These are phyloP conservation scores for Geoglossum glabrum DNA, from an alignment of 495 filamentous ascomycete genomes.

Conservation along the genomic window DNA sequence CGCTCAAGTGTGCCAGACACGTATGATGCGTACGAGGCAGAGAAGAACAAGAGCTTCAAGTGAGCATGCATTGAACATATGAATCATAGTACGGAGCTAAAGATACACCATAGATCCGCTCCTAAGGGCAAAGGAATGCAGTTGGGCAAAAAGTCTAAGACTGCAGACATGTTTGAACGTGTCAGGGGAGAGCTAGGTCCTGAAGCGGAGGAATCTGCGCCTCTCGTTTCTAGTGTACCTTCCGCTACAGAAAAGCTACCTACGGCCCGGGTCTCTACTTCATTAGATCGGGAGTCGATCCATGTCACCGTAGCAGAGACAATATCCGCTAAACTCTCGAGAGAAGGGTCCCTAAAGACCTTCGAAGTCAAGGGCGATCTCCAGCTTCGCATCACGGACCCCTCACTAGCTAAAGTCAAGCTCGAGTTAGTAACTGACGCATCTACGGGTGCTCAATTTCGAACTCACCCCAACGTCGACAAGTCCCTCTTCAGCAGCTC, in stretches of 20 bases:
- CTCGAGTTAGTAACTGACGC: slow-evolving; percentile 55
- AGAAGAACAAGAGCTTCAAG: slow-evolving; percentile 77
- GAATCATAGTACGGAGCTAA: background rate
- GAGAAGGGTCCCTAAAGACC: slow-evolving; percentile 65
- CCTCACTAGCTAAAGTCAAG: slow-evolving; percentile 70
- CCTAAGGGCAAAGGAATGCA: slow-evolving; percentile 95
- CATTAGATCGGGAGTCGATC: slow-evolving; percentile 55
- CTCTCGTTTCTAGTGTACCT: slow-evolving; percentile 49
- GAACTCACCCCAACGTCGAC: slow-evolving; percentile 90
- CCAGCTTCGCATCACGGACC: slow-evolving; percentile 70
- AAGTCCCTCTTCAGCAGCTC: slow-evolving; percentile 57
- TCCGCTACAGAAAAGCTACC: slow-evolving; percentile 36
- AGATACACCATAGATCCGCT: slow-evolving; percentile 30
- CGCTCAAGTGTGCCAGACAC: slow-evolving; percentile 54
- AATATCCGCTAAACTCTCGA: slow-evolving; percentile 67
- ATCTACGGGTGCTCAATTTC: slow-evolving; percentile 65
- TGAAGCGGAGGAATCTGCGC: slow-evolving; percentile 54
- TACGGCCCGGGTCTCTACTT: slow-evolving; percentile 39
- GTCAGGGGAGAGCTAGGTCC: slow-evolving; percentile 76
- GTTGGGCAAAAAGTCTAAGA: slow-evolving; percentile 92
- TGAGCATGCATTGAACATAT: slow-evolving; percentile 19
- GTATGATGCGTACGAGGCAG: slow-evolving; percentile 83
- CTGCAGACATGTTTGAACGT: slow-evolving; percentile 86
- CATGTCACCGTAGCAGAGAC: slow-evolving; percentile 72
- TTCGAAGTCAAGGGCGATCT: slow-evolving; percentile 82